These are phyloP conservation scores for Ulmus americana DNA, from an alignment of 331 rosid genomes.

Conservation along the genomic window DNA sequence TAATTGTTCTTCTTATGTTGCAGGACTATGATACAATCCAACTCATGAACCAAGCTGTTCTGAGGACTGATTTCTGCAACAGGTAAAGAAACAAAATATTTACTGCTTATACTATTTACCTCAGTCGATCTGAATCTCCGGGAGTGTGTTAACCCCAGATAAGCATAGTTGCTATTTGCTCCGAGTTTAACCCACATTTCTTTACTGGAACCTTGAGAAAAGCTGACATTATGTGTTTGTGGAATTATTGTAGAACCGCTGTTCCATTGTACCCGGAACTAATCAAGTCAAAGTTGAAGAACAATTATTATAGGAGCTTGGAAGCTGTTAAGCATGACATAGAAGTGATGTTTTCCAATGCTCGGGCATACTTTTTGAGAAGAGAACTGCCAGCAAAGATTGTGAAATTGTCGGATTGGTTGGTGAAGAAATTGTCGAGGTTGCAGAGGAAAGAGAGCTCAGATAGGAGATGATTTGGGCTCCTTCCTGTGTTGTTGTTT, in stretches of 20 bases:
- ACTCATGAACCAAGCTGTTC: conserved; percentile 49
- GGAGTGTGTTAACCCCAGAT: neutral
- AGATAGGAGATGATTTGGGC: neutral
- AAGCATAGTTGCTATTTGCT: too few relatives aligned
- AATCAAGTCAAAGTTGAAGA: conserved; percentile 48
- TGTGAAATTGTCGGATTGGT: conserved; percentile 37
- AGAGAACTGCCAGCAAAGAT: conserved; percentile 33
- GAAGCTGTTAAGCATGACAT: conserved; percentile 71
- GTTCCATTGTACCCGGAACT: conserved; percentile 60
- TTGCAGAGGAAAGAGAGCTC: conserved; percentile 24
- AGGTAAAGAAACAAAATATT: conserved; percentile 37
- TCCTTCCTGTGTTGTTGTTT: neutral
- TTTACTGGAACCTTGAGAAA: neutral
- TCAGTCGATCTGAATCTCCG: neutral
- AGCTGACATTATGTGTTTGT: conserved; percentile 23
- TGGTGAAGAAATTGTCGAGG: conserved; percentile 52
- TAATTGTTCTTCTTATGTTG: neutral
- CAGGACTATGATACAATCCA: conserved; percentile 49
- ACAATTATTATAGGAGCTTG: conserved; percentile 62
- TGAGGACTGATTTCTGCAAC: conserved; percentile 52
- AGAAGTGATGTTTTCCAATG: conserved; percentile 50
- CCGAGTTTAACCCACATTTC: too few relatives aligned
- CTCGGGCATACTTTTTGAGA: conserved; percentile 30
- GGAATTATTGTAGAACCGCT: conserved; percentile 48
- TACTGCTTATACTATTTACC: neutral